phyloP scores from a whole-genome alignment of 2,329 filamentous ascomycete species.

The Cyphellophora europaea region DNA sequence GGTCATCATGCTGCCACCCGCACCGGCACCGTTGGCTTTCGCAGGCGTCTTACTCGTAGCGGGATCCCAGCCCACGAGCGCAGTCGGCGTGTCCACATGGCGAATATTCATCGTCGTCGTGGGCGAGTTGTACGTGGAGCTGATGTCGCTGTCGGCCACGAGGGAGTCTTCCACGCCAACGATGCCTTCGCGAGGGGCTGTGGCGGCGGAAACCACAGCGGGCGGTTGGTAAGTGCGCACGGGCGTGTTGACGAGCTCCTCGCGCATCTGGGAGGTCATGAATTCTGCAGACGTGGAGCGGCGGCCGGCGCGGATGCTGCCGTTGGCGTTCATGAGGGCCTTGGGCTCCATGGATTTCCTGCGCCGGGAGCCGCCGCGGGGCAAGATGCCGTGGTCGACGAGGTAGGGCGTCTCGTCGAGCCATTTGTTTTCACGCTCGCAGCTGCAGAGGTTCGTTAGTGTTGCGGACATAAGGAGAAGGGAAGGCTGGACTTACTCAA shows the following conservation, averaged over 20 bases:
- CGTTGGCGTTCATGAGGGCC: conserved; percentile 59
- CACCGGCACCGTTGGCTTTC: conserved; percentile 22
- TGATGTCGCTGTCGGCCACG: conserved; percentile 8
- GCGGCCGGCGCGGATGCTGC: conserved; percentile 35
- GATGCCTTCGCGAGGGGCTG: neutral
- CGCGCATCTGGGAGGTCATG: conserved; percentile 9
- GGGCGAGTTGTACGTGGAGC: conserved; percentile 13
- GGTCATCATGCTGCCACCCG: conserved; percentile 31
- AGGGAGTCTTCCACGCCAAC: conserved; percentile 1
- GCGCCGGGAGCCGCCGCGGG: conserved; percentile 61
- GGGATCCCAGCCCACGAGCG: conserved; percentile 7
- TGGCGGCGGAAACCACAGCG: neutral
- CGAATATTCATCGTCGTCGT: conserved; percentile 6
- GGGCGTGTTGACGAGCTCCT: conserved; percentile 13
- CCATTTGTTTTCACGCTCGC: conserved; percentile 68
- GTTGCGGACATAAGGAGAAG: neutral
- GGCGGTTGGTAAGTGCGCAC: conserved; percentile 2
- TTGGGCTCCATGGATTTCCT: conserved; percentile 76
- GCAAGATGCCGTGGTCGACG: conserved; percentile 57
- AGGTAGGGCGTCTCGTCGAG: conserved; percentile 62
- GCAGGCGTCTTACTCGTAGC: conserved; percentile 17
- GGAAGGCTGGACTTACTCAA: conserved; percentile 56
- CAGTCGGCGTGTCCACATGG: conserved; percentile 1
- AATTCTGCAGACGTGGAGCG: conserved; percentile 5
- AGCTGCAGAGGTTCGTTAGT: conserved; percentile 37